Evolutionary conservation across 371 early-diverging fungal species (phyloP).

Genomic region (Lichtheimia ornata): DNA sequence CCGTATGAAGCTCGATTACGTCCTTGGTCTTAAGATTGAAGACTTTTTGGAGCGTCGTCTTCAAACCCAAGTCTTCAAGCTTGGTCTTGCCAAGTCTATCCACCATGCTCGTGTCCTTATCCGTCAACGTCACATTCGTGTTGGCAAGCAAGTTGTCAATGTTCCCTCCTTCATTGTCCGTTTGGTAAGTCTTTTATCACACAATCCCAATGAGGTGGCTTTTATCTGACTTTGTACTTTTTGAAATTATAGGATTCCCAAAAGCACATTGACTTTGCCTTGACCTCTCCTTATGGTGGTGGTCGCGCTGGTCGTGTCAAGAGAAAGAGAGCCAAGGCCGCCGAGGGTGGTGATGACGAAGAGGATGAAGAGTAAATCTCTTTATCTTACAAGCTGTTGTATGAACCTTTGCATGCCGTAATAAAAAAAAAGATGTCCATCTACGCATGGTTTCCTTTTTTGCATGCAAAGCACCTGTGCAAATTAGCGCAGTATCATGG

Average conservation of each 20-base stretch:
- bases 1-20: slow-evolving; percentile 99
- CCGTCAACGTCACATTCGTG: slow-evolving; percentile 97
- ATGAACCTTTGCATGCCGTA: slow-evolving; percentile 52
- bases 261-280: slow-evolving; percentile 99
- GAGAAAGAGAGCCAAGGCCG: slow-evolving; percentile 85
- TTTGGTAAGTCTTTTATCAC: slow-evolving; percentile 41
- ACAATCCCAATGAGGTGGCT: background rate
- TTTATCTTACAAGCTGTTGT: slow-evolving; percentile 16
- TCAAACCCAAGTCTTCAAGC: slow-evolving; percentile 99
- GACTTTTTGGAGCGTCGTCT: slow-evolving; percentile 99
- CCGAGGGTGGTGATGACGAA: slow-evolving; percentile 64
- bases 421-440: slow-evolving; percentile 33
- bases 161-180: slow-evolving; percentile 96
- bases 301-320: slow-evolving; percentile 98
- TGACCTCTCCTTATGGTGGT: slow-evolving; percentile 98
- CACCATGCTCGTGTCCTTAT: slow-evolving; percentile 99
- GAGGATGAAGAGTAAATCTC: slow-evolving; percentile 66
- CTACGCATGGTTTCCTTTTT: slow-evolving; percentile 26
- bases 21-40: slow-evolving; percentile 97
- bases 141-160: slow-evolving; percentile 98
- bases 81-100: slow-evolving; percentile 98
- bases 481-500: slow-evolving; percentile 29
- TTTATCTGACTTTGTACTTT: background rate
- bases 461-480: slow-evolving; percentile 54
- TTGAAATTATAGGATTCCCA: slow-evolving; percentile 68